Evolutionary conservation across 2,329 filamentous ascomycete species (phyloP).

Genomic region (Mollisia scopiformis): DNA sequence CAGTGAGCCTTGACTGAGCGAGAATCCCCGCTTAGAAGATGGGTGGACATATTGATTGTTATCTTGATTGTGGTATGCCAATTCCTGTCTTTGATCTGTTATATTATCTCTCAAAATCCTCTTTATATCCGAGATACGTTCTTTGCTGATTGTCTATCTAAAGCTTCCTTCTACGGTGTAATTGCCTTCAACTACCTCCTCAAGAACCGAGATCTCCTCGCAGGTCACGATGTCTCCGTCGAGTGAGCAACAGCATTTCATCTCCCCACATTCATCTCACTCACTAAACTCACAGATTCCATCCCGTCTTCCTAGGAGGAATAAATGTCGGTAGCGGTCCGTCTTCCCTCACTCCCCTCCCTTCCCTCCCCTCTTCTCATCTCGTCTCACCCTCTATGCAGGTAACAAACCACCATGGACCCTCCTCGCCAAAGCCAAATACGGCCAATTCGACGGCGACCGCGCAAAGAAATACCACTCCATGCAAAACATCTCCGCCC

Average conservation of each 20-base stretch:
- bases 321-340: conserved; percentile 63
- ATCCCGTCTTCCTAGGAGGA: conserved; percentile 73
- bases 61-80: conserved; percentile 67
- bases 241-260: conserved; percentile 54
- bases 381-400: conserved; percentile 31
- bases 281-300: conserved; percentile 51
- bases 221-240: conserved; percentile 58
- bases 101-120: no score
- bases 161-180: conserved; percentile 65
- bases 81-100: no score
- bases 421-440: conserved; percentile 66
- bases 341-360: conserved; percentile 9
- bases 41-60: conserved; percentile 66
- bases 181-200: conserved; percentile 62
- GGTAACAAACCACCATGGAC: conserved; percentile 79
- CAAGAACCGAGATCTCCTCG: conserved; percentile 58
- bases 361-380: not conserved
- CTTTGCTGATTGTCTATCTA: not conserved
- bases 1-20: not conserved
- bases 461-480: conserved; percentile 56
- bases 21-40: conserved; percentile 12
- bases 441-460: conserved; percentile 52
- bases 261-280: not conserved
- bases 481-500: conserved; percentile 43
- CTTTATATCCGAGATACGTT: no score